A percentile compares a stretch with the other conserved stretches of the same genome.
Conservation (phyloP, 495 filamentous ascomycete genomes). For the Glonium stellatum region DNA sequence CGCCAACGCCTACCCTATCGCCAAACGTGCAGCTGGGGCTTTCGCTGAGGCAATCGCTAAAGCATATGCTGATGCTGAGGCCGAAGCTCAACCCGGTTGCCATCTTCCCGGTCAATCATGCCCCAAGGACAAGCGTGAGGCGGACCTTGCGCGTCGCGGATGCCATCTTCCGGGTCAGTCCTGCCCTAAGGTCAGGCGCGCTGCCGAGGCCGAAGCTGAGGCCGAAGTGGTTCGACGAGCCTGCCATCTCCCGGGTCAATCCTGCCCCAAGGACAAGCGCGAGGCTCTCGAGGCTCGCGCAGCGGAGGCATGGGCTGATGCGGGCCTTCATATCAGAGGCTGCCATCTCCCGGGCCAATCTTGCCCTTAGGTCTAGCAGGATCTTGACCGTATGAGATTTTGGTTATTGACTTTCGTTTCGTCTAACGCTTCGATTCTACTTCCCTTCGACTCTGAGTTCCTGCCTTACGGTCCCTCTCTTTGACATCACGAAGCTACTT, state of each 20-base stretch:
- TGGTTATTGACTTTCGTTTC: not conserved
- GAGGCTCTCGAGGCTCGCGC: not conserved
- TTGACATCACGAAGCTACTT: not conserved
- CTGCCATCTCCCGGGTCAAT: constrained; percentile 18
- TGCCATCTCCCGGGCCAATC: constrained; percentile 14
- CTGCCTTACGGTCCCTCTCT: not conserved
- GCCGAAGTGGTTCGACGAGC: not conserved
- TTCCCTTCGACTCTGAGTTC: not conserved
- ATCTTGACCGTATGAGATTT: not conserved
- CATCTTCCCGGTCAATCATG: constrained; percentile 12
- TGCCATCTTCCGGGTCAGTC: constrained; percentile 26
- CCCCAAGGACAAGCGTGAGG: constrained; percentile 9
- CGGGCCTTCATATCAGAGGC: not conserved
- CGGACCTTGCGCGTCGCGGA: not conserved
- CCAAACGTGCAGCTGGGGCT: constrained; percentile 24
- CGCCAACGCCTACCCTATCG: too few species aligned
- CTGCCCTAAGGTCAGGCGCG: constrained; percentile 13
- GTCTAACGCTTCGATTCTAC: not conserved
- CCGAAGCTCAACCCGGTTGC: constrained; percentile 31
- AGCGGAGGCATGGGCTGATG: constrained; percentile 13
- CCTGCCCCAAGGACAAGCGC: constrained; percentile 19
- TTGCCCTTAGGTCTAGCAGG: constrained; percentile 5
- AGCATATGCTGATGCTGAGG: constrained; percentile 10
- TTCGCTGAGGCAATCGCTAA: constrained; percentile 37
- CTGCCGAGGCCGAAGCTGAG: constrained; percentile 2